Evolutionary conservation across 176 grass and related monocot species (phyloP).

Genomic region (Musa acuminata): DNA sequence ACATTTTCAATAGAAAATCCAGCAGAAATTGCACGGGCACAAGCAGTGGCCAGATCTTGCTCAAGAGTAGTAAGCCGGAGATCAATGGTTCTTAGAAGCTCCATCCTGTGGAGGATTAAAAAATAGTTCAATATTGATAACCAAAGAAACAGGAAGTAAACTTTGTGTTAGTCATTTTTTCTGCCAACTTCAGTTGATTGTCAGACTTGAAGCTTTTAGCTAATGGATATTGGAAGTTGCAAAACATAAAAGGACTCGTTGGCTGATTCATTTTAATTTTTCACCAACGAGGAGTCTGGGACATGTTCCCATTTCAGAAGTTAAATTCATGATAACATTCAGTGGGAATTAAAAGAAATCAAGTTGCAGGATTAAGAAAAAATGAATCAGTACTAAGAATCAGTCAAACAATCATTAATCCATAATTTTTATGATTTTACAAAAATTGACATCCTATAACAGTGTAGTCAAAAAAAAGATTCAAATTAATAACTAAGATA

Average conservation of each 20-base stretch:
- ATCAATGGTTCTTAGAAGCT: slow-evolving; percentile 14
- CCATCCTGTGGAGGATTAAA: background rate
- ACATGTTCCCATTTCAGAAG: background rate
- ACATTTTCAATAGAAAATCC: slow-evolving; percentile 11
- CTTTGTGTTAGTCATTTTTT: background rate
- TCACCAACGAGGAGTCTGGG: too few species aligned
- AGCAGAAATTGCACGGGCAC: background rate
- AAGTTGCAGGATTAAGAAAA: background rate
- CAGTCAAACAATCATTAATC: background rate
- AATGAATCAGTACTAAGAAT: background rate
- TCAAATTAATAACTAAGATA: background rate
- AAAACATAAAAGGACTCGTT: background rate
- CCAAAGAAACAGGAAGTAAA: background rate
- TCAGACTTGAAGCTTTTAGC: background rate
- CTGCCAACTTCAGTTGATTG: background rate
- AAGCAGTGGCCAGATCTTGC: slow-evolving; percentile 11
- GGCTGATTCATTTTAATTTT: background rate
- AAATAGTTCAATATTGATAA: background rate
- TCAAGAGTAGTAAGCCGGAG: background rate
- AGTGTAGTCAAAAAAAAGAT: background rate
- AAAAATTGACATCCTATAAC: background rate
- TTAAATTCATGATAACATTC: background rate
- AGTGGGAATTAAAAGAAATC: background rate
- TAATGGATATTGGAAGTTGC: background rate
- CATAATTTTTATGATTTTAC: background rate